A percentile compares a stretch with the other conserved stretches of the same genome.
Evolutionary conservation across 2,329 filamentous ascomycete genomes (phyloP).

Genomic region (Bisporella sp.): DNA sequence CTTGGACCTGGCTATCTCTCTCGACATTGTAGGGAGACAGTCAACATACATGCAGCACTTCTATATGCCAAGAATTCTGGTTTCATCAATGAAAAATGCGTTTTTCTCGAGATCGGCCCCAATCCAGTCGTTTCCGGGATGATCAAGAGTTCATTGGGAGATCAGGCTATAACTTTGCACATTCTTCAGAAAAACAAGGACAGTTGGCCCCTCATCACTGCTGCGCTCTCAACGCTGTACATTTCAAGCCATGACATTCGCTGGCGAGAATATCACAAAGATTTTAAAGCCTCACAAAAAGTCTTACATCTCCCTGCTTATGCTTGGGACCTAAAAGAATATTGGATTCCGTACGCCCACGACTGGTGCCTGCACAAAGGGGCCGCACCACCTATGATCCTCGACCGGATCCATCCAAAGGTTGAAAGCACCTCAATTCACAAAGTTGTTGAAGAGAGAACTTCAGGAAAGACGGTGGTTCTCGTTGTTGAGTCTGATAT

Average conservation of each 20-base stretch:
- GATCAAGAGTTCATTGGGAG: conserved; percentile 55
- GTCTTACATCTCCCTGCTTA: conserved; percentile 53
- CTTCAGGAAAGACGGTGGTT: conserved; percentile 41
- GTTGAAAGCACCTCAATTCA: conserved; percentile 17
- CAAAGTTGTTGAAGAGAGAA: conserved; percentile 40
- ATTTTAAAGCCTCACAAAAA: conserved; percentile 45
- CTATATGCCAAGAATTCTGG: conserved; percentile 49
- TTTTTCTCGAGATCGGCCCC: conserved; percentile 66
- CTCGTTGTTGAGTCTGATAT: conserved; percentile 48
- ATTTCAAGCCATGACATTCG: too few relatives aligned
- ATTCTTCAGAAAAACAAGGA: conserved; percentile 40
- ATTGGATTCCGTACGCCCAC: conserved; percentile 39
- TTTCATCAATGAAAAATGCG: conserved; percentile 58
- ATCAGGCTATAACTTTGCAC: conserved; percentile 27
- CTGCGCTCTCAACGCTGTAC: conserved; percentile 48
- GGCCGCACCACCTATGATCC: conserved; percentile 36
- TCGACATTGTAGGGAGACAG: conserved; percentile 59
- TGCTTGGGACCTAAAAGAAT: conserved; percentile 54
- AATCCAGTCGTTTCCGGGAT: conserved; percentile 62
- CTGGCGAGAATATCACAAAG: conserved; percentile 51
- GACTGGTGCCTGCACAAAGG: conserved; percentile 58
- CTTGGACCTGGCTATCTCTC: conserved; percentile 57
- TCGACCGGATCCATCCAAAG: conserved; percentile 30
- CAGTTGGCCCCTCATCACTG: conserved; percentile 47
- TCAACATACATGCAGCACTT: conserved; percentile 61